Base-by-base conservation (phyloP, 1,139 yeast species). In the Yamadazyma atlantica region DNA sequence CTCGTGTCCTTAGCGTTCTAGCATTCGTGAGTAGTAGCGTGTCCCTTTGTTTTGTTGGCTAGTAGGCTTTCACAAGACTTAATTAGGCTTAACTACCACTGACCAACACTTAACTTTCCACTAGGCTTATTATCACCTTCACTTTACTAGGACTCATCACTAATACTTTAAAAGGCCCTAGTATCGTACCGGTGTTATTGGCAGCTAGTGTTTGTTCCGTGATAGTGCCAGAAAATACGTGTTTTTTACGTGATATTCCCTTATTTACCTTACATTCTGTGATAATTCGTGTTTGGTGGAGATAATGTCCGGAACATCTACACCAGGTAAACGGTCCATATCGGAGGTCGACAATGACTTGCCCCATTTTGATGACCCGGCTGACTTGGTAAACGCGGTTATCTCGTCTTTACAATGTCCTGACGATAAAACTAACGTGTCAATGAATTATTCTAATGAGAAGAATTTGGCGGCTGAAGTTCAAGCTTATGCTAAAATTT, bases 401-500 rank as follows among this genome's bases (percentile, higher is more conserved):
- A 75, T 76, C 26, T 62, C 73, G 23, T 64, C 74, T 15, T 60
- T 78, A 30, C 67, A 68, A 29, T 56, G 62, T 2, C 82, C 82
- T 6, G 73, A 67, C 33, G 75, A 75, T 24, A 64, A 62, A 19
- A 77, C 82, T 9, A 69, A 72, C 47, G 82, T 78, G 13, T 57
- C 74, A n/a, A 53, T 53, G 28, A 55, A 53, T 25, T 78, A 65
- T 49, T 74, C 77, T 48, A 92, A 92, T 60, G 88, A 83, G 35
- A 77, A 78, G 46, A 84, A 85, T 51, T 68, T 78, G 41, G 90
- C 87, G 43, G 77, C 87, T 25, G 96, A 88, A 57, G 92, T 92
- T 14, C 96, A 89, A 62, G 97, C 97, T 0, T 92, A 90, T 58
- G 97, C 97, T 30, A 90, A 90, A 58, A 83, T 90, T 35, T 90